A percentile compares a stretch with the other conserved stretches of the same genome.
phyloP scores from a whole-genome alignment of 495 filamentous ascomycete species.

The Penicillium cataractarum region DNA sequence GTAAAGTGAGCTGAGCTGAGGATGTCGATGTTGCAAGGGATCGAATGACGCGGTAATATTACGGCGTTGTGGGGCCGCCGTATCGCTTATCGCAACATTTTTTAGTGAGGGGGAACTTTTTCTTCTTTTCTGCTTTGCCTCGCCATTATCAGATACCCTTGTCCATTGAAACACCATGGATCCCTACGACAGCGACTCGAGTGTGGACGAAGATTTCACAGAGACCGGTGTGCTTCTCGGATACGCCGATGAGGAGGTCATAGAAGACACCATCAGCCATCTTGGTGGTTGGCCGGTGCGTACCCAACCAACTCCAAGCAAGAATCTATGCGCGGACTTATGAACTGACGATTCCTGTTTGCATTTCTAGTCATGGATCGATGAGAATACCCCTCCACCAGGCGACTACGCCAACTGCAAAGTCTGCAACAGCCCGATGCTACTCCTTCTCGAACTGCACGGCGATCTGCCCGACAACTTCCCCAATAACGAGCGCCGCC shows the following conservation, averaged over 20 bases:
- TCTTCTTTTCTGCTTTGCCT: conserved; percentile 13
- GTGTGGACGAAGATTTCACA: conserved; percentile 67
- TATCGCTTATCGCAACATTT: conserved; percentile 39
- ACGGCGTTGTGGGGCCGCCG: conserved; percentile 16
- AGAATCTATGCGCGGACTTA: not conserved
- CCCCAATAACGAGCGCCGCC: conserved; percentile 78
- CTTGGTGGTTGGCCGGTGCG: conserved; percentile 86
- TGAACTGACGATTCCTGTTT: conserved; percentile 10
- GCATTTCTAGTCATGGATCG: conserved; percentile 75
- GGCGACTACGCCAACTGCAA: conserved; percentile 83
- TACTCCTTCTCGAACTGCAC: conserved; percentile 86
- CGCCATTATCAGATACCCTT: not conserved
- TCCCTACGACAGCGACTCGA: conserved; percentile 78
- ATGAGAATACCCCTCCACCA: conserved; percentile 67
- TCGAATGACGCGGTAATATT: conserved; percentile 16
- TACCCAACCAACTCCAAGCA: conserved; percentile 12
- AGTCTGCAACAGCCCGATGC: conserved; percentile 82
- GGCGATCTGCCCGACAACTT: conserved; percentile 86
- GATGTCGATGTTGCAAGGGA: conserved; percentile 11
- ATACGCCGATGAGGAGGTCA: conserved; percentile 80
- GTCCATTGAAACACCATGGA: conserved; percentile 60
- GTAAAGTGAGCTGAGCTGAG: not conserved
- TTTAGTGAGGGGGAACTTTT: conserved; percentile 28
- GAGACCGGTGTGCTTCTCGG: conserved; percentile 91
- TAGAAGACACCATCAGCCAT: conserved; percentile 85